Percentiles rank a stretch among this genome's conserved stretches.
These are phyloP conservation scores for Pilaira anomala DNA, from an alignment of 192 early-diverging fungal species.

Conservation along the genomic window DNA sequence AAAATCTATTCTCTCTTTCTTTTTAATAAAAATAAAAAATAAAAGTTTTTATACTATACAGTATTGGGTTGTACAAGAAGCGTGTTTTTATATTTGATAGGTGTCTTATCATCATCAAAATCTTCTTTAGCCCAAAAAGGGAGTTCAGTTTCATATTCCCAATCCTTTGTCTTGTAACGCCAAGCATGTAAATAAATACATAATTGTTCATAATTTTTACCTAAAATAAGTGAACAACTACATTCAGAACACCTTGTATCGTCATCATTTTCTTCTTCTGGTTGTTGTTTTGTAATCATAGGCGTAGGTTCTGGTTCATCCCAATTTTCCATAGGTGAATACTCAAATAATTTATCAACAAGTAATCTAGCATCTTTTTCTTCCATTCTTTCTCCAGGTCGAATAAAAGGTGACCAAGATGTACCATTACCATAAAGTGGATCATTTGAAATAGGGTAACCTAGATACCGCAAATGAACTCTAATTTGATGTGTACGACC, in stretches of 20 bases:
- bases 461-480: slow-evolving; percentile 92
- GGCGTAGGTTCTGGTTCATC: neutral
- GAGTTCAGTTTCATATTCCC: slow-evolving; percentile 73
- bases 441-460: slow-evolving; percentile 93
- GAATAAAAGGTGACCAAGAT: slow-evolving; percentile 20
- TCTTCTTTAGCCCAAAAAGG: slow-evolving; percentile 78
- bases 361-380: slow-evolving; percentile 15
- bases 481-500: slow-evolving; percentile 97
- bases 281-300: neutral
- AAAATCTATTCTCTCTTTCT: neutral
- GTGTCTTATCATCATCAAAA: slow-evolving; percentile 11
- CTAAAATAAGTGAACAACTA: slow-evolving; percentile 45
- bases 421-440: slow-evolving; percentile 76
- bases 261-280: slow-evolving; percentile 7
- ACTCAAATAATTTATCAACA: slow-evolving; percentile 27
- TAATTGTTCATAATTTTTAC: slow-evolving; percentile 74
- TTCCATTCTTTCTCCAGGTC: slow-evolving; percentile 15
- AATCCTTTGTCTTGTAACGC: slow-evolving; percentile 71
- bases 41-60: slow-evolving; percentile 6
- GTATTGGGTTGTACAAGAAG: neutral
- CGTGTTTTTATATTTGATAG: slow-evolving; percentile 2
- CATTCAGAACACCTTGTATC: slow-evolving; percentile 54
- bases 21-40: no score
- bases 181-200: slow-evolving; percentile 91
- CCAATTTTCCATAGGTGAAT: slow-evolving; percentile 12